These are phyloP conservation scores for Mycena capillaripes DNA, from an alignment of 768 basidiomycete genomes.

Conservation along the genomic window DNA sequence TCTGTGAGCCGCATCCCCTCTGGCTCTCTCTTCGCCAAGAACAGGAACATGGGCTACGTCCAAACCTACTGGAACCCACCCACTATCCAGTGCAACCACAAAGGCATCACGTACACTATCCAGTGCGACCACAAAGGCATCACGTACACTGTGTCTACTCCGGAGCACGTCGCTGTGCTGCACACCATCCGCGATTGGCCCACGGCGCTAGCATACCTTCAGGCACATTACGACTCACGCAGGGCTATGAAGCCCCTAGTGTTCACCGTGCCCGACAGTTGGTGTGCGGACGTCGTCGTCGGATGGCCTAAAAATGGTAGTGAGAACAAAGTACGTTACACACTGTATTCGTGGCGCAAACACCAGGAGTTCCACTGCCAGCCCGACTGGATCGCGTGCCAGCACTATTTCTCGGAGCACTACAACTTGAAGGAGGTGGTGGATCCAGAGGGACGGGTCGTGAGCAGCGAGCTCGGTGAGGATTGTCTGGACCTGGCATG, in stretches of 20 bases:
- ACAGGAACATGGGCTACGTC: neutral
- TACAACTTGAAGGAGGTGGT: slow-evolving; percentile 7
- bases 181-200: neutral
- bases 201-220: neutral
- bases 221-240: neutral
- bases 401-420: neutral
- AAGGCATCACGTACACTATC: no score
- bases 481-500: neutral
- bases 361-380: neutral
- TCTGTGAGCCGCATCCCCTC: neutral
- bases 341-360: neutral
- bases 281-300: neutral
- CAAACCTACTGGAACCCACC: neutral
- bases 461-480: neutral
- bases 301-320: neutral
- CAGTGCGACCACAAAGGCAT: neutral
- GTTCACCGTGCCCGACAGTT: neutral
- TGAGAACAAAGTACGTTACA: neutral
- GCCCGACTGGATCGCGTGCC: neutral
- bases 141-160: neutral
- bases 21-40: neutral
- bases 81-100: no score
- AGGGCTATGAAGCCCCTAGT: neutral
- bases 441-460: neutral
- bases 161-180: neutral